Base-by-base conservation (phyloP, 2,329 filamentous ascomycete species). In the Sclerotinia nivalis region DNA sequence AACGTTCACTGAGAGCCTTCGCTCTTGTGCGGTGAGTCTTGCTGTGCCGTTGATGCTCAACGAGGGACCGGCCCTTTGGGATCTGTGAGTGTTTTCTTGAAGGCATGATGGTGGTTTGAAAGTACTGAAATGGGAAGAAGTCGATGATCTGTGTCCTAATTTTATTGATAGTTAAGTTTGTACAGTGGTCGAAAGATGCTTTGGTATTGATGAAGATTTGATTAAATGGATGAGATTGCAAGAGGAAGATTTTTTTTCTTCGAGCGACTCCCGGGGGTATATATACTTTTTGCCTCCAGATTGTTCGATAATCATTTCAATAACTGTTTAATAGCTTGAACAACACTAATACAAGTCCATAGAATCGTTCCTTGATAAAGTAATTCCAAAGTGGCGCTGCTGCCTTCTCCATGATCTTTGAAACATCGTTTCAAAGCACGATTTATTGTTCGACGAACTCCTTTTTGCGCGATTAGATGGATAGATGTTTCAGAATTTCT, bases 231-330 rank as follows among this genome's bases (percentile, higher is more conserved):
- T 50, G 47, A n/a, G 47, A n/a, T 50, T 50, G 22, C 2, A 3
- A 13, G 40, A 50, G 49, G 10, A 25, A 50, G 22, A 12, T n/a
- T n/a, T 50, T n/a, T n/a, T 10, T 25, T 50, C 10, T 8, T 10
- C 8, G 22, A 4, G 10, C 3, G 22, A n/a, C 1, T 2, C 22
- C 2, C 3, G 1, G 22, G 9, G 1, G 8, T 50, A 4, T 25
- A 50, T 50, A 50, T n/a, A 43, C n/a, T 20, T 12, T 10, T 9
- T n/a, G n/a, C 22, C 7, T n/a, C 8, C 8, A 50, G 10, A 25
- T 50, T 50, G 49, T 50, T 50, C 22, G 1, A 4, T 15, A 15
- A 43, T 43, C 13, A 43, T 43, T 43, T 43, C 40, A 43, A 12
- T 13, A 40, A 40, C 37, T 13, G 12, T 40, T 40, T 12, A 12